Base-by-base conservation (phyloP, 306 rosid genomes). In the Trifolium pratense region DNA sequence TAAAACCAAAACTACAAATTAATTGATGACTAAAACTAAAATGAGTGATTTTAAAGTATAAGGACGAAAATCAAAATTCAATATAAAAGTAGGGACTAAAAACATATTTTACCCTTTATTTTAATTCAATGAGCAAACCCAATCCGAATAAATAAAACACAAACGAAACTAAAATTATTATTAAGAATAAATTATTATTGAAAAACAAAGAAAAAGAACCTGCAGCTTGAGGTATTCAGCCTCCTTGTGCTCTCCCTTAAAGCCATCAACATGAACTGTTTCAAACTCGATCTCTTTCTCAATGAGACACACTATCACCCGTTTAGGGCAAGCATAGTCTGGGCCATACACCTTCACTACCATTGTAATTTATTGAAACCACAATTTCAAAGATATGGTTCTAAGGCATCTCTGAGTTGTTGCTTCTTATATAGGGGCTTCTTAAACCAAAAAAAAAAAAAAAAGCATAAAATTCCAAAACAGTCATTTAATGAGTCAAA, bases 321-420 rank as follows among this genome's bases (percentile, higher is more conserved):
- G 26, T 34, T 86, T 86, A 0, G 89, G 81, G 66, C 59, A 21
- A 67, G 80, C 87, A 37, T 70, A 82, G n/a, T 60, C 26, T 0
- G 89, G 87, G 32, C 89, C 89, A 37, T 85, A 85, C 13, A 85
- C 86, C 76, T 82, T 85, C 67, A 85, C 86, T 3, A 69, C 84
- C 89, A 80, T 86, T 8, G 14, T 51, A 8, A 71, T 48, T 36
- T 18, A 14, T 23, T 26, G 21, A 46, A 48, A 36, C 9, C 9
- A 56, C 53, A 26, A 37, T 34, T 48, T 2, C 3, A 13, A 53
- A 32, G 5, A n/a, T 45, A 46, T 68, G 21, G 0, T 57, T 61
- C 0, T 18, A 5, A 34, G 31, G 0, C 18, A 7, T n/a, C 0
- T 51, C 2, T 36, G 2, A 13, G 40, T 61, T 37, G 52, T 26